Percentiles rank a stretch among this genome's conserved stretches.
These are phyloP conservation scores for Aureobasidium leucospermi DNA, from an alignment of 2,329 filamentous ascomycete species.

Conservation along the genomic window DNA sequence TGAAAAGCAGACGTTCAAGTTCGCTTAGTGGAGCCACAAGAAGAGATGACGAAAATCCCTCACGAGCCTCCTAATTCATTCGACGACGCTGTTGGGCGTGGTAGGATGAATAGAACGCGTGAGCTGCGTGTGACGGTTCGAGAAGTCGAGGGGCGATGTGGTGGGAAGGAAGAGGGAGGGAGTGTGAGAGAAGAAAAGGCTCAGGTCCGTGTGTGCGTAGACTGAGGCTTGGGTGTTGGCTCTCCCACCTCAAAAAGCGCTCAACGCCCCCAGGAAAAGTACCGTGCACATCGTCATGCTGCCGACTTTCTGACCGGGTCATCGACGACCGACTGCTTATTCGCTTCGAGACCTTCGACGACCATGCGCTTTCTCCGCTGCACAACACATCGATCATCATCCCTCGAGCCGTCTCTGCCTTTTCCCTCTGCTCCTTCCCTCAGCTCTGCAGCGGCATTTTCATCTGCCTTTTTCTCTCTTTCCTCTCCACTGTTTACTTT, in stretches of 20 bases:
- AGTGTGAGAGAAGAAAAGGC: not conserved
- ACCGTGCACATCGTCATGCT: not conserved
- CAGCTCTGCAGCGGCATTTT: not conserved
- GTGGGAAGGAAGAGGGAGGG: not conserved
- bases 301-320: not conserved
- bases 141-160: not conserved
- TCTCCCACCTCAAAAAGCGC: not conserved
- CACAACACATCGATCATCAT: not conserved
- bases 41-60: slow-evolving; percentile 18
- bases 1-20: slow-evolving; percentile 37
- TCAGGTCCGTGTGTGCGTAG: not conserved
- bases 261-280: not conserved
- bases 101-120: not conserved
- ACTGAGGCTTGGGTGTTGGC: not conserved
- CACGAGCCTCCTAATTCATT: not conserved
- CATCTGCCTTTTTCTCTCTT: not conserved
- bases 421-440: not conserved
- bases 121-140: not conserved
- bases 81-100: slow-evolving; percentile 2
- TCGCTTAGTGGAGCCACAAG: slow-evolving; percentile 30
- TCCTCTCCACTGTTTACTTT: not conserved
- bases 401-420: not conserved
- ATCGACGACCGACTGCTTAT: not conserved
- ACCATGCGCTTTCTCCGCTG: not conserved
- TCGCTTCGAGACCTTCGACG: too few species aligned